These are phyloP conservation scores for Colletotrichum noveboracense DNA, from an alignment of 2,329 filamentous ascomycete species.

Conservation along the genomic window DNA sequence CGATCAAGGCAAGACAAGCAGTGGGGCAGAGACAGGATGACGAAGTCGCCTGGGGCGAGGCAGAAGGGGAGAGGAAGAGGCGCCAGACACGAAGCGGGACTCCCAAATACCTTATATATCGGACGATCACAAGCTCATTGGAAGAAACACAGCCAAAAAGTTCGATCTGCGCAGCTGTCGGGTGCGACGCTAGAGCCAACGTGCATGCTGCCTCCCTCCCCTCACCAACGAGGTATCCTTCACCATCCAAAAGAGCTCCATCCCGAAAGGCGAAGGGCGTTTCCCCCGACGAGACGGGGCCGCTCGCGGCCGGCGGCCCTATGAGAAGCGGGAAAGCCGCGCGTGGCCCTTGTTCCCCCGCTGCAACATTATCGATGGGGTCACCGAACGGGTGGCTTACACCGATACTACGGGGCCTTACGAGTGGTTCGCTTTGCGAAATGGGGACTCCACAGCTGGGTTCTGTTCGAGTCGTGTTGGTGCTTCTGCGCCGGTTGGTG, in stretches of 20 bases:
- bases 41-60: background rate
- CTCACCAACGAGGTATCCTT: background rate
- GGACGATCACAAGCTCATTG: constrained; percentile 4
- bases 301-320: background rate
- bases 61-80: background rate
- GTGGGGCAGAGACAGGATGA: background rate
- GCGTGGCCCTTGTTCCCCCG: background rate
- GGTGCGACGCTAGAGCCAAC: background rate
- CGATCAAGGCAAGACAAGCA: background rate
- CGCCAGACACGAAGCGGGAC: background rate
- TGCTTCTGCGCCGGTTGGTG: background rate
- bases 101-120: background rate
- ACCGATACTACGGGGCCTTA: background rate
- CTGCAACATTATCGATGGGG: background rate
- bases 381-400: background rate
- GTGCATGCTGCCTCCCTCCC: background rate
- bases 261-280: background rate
- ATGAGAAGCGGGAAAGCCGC: background rate
- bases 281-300: background rate
- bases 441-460: background rate
- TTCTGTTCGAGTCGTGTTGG: background rate
- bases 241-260: background rate
- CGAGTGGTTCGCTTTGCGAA: background rate
- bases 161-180: background rate
- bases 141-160: background rate